Percentiles rank a stretch among this genome's conserved stretches.
Evolutionary conservation across 371 early-diverging fungal genomes (phyloP).

Genomic region (Apophysomyces trapeziformis): DNA sequence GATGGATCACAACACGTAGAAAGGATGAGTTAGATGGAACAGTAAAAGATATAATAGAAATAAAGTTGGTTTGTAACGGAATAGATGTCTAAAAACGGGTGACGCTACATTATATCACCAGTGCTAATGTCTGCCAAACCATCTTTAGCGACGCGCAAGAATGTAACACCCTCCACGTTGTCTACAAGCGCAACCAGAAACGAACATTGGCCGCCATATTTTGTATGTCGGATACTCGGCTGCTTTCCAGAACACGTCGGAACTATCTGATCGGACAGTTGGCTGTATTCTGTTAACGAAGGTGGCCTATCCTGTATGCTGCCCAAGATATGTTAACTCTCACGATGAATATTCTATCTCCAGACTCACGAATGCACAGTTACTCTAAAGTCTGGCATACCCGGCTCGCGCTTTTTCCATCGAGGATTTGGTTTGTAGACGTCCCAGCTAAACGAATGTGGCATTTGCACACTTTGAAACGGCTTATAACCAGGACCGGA

Average conservation of each 20-base stretch:
- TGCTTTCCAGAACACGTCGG: not conserved
- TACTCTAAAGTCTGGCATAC: conserved; percentile 51
- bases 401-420: conserved; percentile 60
- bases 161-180: conserved; percentile 37
- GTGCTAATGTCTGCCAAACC: conserved; percentile 26
- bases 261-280: not conserved
- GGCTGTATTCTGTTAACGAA: conserved; percentile 12
- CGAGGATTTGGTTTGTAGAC: conserved; percentile 56
- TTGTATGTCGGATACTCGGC: conserved; percentile 13
- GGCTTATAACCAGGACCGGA: not conserved
- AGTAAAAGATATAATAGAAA: no score
- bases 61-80: no score
- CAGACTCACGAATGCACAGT: conserved; percentile 38
- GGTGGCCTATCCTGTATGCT: conserved; percentile 13
- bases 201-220: conserved; percentile 11
- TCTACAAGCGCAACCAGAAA: conserved; percentile 41
- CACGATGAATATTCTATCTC: not conserved
- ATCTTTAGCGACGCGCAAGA: conserved; percentile 27
- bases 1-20: no score
- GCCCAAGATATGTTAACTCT: not conserved
- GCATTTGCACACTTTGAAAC: not conserved
- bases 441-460: conserved; percentile 44
- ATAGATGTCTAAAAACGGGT: no score
- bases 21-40: no score
- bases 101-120: not conserved